phyloP scores from a whole-genome alignment of 1,284 basidiomycete species.

The Exobasidium rhododendri region DNA sequence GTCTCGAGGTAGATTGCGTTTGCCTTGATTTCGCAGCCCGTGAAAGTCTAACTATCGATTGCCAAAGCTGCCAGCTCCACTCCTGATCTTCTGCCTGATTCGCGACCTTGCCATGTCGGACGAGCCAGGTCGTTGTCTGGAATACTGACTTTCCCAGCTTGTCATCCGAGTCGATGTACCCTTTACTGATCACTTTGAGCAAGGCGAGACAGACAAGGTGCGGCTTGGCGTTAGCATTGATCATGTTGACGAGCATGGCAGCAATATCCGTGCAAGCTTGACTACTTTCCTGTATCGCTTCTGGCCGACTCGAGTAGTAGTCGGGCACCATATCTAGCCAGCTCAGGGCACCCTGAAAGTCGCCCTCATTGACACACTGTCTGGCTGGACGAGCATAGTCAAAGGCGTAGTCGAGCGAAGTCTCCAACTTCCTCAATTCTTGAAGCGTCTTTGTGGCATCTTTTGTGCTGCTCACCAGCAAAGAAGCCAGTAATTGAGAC shows the following conservation, averaged over 20 bases:
- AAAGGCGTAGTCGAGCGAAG: not conserved
- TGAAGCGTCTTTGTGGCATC: not conserved
- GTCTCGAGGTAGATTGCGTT: not conserved
- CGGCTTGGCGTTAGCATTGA: not conserved
- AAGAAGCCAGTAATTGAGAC: not conserved
- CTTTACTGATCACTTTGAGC: not conserved
- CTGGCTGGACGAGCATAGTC: not conserved
- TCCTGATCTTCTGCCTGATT: not conserved
- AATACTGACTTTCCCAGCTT: not conserved
- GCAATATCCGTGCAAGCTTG: not conserved
- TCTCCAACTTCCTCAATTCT: not conserved
- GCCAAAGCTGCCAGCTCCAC: slow-evolving; percentile 7
- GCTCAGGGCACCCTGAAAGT: not conserved
- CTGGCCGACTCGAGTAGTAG: not conserved
- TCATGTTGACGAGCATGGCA: not conserved
- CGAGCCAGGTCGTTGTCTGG: not conserved
- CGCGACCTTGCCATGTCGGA: not conserved
- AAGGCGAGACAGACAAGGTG: not conserved
- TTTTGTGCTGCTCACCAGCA: not conserved
- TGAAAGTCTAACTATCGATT: not conserved
- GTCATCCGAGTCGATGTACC: not conserved
- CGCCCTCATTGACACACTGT: not conserved
- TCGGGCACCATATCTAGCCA: not conserved
- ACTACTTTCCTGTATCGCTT: not conserved
- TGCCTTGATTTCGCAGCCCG: not conserved